Evolutionary conservation across 495 filamentous ascomycete species (phyloP).

Genomic region (Acidiella bohemica): DNA sequence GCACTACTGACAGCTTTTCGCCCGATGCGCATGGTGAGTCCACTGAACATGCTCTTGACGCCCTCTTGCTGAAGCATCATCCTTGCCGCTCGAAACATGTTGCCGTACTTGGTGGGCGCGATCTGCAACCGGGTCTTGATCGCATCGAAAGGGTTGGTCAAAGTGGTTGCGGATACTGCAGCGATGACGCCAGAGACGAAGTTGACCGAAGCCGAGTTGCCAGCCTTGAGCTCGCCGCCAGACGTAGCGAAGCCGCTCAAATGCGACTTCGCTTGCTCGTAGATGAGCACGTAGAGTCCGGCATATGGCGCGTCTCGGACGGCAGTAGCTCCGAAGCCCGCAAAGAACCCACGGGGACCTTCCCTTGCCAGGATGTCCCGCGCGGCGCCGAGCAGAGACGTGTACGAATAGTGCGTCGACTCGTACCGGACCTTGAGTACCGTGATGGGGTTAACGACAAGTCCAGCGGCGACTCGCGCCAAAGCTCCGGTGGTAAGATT

Average conservation of each 20-base stretch:
- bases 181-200: constrained; percentile 68
- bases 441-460: constrained; percentile 91
- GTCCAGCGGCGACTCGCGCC: constrained; percentile 70
- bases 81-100: constrained; percentile 62
- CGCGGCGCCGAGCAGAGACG: constrained; percentile 56
- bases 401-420: constrained; percentile 68
- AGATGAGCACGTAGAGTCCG: constrained; percentile 85
- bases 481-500: constrained; percentile 77
- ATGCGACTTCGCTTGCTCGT: constrained; percentile 71
- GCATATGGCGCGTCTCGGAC: constrained; percentile 91
- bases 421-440: constrained; percentile 97
- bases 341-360: constrained; percentile 75
- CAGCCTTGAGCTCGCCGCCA: constrained; percentile 17
- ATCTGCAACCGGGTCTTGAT: constrained; percentile 93
- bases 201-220: constrained; percentile 59
- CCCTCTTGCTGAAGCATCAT: constrained; percentile 77
- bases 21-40: constrained; percentile 72
- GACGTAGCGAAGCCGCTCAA: constrained; percentile 31
- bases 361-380: constrained; percentile 61
- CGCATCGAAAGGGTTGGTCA: constrained; percentile 94
- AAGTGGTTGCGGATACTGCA: constrained; percentile 64
- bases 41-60: constrained; percentile 67
- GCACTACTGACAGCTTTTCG: constrained; percentile 86
- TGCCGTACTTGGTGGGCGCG: constrained; percentile 67
- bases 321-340: constrained; percentile 86